These are phyloP conservation scores for Xanthoconium purpureum DNA, from an alignment of 768 basidiomycete genomes.

Conservation along the genomic window DNA sequence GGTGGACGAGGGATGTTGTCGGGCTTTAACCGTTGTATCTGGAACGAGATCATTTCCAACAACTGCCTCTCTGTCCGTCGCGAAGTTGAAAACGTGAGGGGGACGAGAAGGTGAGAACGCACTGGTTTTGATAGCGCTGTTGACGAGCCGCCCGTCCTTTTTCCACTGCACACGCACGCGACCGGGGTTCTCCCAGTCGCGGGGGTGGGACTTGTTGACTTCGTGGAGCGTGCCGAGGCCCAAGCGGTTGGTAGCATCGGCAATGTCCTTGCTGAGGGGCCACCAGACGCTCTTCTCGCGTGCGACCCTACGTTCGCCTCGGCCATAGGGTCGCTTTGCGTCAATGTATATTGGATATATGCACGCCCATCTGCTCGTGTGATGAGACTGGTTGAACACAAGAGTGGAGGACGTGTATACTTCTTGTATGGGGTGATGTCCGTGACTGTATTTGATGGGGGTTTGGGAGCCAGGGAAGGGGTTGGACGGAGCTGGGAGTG, in stretches of 20 bases:
- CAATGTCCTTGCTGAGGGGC: slow-evolving; percentile 92
- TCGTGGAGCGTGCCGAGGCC: slow-evolving; percentile 84
- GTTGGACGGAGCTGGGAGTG: slow-evolving; percentile 24
- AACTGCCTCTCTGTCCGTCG: slow-evolving; percentile 68
- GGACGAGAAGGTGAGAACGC: slow-evolving; percentile 28
- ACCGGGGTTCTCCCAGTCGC: slow-evolving; percentile 98
- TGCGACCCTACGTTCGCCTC: slow-evolving; percentile 77
- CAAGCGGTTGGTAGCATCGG: slow-evolving; percentile 73
- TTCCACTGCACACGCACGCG: slow-evolving; percentile 92
- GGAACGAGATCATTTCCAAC: slow-evolving; percentile 67
- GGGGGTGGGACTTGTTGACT: slow-evolving; percentile 85
- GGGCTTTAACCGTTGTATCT: slow-evolving; percentile 71
- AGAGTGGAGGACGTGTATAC: slow-evolving; percentile 41
- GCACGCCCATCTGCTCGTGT: slow-evolving; percentile 74
- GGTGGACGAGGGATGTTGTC: slow-evolving; percentile 67
- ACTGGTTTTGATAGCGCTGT: slow-evolving; percentile 75
- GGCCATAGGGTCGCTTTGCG: slow-evolving; percentile 85
- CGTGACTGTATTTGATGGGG: slow-evolving; percentile 43
- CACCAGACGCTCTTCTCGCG: slow-evolving; percentile 85
- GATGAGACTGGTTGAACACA: slow-evolving; percentile 3
- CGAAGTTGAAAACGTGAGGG: background rate
- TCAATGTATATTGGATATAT: slow-evolving; percentile 98
- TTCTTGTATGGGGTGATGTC: slow-evolving; percentile 84
- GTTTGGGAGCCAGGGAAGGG: slow-evolving; percentile 22
- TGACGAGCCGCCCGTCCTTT: slow-evolving; percentile 67